Evolutionary conservation across 768 basidiomycete genomes (phyloP).

Genomic region (Chalciporus sphaerocephalus): DNA sequence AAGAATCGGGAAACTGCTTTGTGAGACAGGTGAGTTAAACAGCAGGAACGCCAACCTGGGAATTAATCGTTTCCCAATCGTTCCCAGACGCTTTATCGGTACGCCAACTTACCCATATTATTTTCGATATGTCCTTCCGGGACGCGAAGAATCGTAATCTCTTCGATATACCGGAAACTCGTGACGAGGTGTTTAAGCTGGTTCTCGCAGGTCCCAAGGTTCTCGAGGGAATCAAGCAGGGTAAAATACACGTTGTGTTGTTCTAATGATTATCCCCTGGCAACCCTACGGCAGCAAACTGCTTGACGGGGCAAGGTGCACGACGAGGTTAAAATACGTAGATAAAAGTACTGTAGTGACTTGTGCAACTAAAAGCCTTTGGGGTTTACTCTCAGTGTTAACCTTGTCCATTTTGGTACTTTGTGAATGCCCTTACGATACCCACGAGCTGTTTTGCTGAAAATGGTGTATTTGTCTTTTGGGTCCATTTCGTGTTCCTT

Average conservation of each 20-base stretch:
- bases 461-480: conserved; percentile 93
- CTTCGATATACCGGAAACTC: conserved; percentile 79
- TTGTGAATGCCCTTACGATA: conserved; percentile 96
- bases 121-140: conserved; percentile 69
- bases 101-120: conserved; percentile 77
- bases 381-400: conserved; percentile 84
- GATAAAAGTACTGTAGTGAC: conserved; percentile 11
- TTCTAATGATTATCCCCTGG: conserved; percentile 42
- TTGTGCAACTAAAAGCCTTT: conserved; percentile 86
- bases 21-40: conserved; percentile 53
- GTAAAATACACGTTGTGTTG: conserved; percentile 76
- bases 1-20: conserved; percentile 80
- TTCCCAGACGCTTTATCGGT: conserved; percentile 62
- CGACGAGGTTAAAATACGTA: neutral
- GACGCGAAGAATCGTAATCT: conserved; percentile 75
- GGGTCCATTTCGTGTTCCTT: conserved; percentile 92
- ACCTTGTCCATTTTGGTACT: conserved; percentile 95
- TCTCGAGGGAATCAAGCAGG: conserved; percentile 58
- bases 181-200: conserved; percentile 74
- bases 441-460: conserved; percentile 59
- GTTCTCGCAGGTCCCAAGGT: conserved; percentile 63
- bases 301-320: neutral
- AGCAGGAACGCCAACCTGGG: neutral
- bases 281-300: neutral
- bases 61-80: conserved; percentile 3